Base-by-base conservation (phyloP, 441 rosid species). In the Populus trichocarpa region DNA sequence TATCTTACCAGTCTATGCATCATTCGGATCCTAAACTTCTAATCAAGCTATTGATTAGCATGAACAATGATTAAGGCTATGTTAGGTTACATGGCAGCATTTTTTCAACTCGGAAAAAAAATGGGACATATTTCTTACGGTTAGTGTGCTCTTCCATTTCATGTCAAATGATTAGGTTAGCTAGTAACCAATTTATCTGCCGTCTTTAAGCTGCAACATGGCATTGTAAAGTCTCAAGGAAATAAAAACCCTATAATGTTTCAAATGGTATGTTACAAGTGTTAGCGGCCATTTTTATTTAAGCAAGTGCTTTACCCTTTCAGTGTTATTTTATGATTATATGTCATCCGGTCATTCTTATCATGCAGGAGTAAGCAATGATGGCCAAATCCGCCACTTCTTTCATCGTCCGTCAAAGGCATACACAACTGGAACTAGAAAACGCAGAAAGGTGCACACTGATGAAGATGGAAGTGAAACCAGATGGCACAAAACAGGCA, bases 341-440 rank as follows among this genome's bases (percentile, higher is more conserved):
- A 8, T 32, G 13, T 7, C 46, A 1, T 16, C 11, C 5, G 46
- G 36, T 22, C 9, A 8, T 53, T 71, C 23, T 42, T 9, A 40
- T 64, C 22, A 74, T 77, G 80, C 81, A 96, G 99, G 99, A 82
- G 93, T 91, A 23, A 90, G 90, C 89, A 93, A 85, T 72, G 98
- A 90, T 68, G 98, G 99, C 4, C 99, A 96, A 83, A 87, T 96
- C 73, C 87, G 98, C 10, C 99, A 96, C 80, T 96, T 94, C 80
- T 96, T 96, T 75, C 99, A 96, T 75, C 87, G 98, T 74, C 99
- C 99, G 9, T 96, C 97, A 18, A 96, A 92, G 84, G 99, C 99
- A 38, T 96, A 96, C 90, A 93, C 98, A 50, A 96, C 99, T 1
- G 99, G 99, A 71, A 93, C 96, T 2, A 82, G 99, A 71, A 96